These are phyloP conservation scores for Salix viminalis DNA, from an alignment of 345 rosid genomes.

Conservation along the genomic window DNA sequence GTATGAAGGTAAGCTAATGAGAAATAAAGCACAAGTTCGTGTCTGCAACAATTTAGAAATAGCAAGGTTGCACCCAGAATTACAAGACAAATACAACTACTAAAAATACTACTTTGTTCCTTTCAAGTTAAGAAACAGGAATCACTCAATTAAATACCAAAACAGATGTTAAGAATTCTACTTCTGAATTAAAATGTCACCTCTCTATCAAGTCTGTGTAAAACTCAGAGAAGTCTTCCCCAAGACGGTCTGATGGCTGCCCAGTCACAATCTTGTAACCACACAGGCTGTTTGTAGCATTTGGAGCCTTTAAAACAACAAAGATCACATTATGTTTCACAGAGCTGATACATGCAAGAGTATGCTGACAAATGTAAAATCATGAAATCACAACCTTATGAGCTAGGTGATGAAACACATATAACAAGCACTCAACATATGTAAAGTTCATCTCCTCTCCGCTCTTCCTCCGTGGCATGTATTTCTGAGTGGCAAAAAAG, in stretches of 20 bases:
- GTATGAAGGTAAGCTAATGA: too few species aligned
- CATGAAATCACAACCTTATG: constrained; percentile 58
- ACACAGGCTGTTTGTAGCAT: constrained; percentile 91
- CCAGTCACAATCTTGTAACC: constrained; percentile 97
- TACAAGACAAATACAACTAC: too few species aligned
- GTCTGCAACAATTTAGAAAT: too few species aligned
- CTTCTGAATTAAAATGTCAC: constrained; percentile 21
- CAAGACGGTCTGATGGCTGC: constrained; percentile 94
- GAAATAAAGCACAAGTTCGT: too few species aligned
- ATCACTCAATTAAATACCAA: not conserved
- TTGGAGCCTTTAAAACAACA: constrained; percentile 66
- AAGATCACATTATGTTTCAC: constrained; percentile 22
- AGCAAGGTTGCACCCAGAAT: too few species aligned
- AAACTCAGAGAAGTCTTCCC: constrained; percentile 89
- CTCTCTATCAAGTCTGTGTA: constrained; percentile 88
- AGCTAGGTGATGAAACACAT: constrained; percentile 83
- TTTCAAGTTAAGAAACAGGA: not conserved
- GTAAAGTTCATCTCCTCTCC: too few species aligned
- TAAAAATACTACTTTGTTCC: too few species aligned
- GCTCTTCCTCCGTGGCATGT: too few species aligned
- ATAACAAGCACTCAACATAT: constrained; percentile 51
- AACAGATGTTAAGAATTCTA: not conserved
- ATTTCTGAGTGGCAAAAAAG: too few species aligned
- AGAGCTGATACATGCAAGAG: not conserved
- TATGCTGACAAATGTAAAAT: constrained; percentile 5